Conservation (phyloP, 768 basidiomycete species). For the Daedaleopsis nitida region DNA sequence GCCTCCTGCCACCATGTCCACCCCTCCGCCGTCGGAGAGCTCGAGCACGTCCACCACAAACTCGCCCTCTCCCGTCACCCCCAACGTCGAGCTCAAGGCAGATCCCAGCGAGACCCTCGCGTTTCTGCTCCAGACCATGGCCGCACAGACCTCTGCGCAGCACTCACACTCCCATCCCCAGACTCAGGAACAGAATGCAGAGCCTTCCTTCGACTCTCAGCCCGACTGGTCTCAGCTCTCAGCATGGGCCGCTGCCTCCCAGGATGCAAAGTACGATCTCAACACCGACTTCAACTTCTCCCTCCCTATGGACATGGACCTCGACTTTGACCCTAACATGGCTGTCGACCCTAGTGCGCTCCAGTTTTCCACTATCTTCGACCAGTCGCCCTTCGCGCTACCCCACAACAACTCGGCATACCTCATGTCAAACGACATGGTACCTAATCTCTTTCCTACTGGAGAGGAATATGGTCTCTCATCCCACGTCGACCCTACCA, state of each 20-base stretch:
- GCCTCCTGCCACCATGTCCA: conserved; percentile 24
- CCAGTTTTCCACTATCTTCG: conserved; percentile 46
- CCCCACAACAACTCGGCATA: conserved; percentile 9
- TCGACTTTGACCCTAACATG: conserved; percentile 61
- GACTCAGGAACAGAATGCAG: background rate
- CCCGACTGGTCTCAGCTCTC: conserved; percentile 60
- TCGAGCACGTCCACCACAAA: conserved; percentile 28
- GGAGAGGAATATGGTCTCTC: conserved; percentile 18
- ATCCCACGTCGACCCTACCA: conserved; percentile 21
- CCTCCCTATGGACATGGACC: conserved; percentile 61
- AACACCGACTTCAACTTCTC: conserved; percentile 40
- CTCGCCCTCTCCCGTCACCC: conserved; percentile 27
- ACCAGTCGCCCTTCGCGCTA: conserved; percentile 19
- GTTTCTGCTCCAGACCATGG: conserved; percentile 32
- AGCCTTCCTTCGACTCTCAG: conserved; percentile 15
- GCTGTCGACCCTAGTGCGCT: conserved; percentile 67
- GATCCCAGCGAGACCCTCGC: conserved; percentile 29
- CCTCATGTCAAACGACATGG: conserved; percentile 15
- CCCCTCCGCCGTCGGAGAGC: conserved; percentile 28
- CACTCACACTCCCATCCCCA: conserved; percentile 1
- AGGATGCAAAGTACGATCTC: conserved; percentile 44
- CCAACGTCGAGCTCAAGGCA: conserved; percentile 21
- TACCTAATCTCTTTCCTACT: conserved; percentile 15
- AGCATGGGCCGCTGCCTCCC: conserved; percentile 36
- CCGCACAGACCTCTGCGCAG: conserved; percentile 9